Percentiles rank a stretch among this genome's conserved stretches.
Evolutionary conservation across 2,329 filamentous ascomycete species (phyloP).

Genomic region (Sclerotiophoma versabilis): DNA sequence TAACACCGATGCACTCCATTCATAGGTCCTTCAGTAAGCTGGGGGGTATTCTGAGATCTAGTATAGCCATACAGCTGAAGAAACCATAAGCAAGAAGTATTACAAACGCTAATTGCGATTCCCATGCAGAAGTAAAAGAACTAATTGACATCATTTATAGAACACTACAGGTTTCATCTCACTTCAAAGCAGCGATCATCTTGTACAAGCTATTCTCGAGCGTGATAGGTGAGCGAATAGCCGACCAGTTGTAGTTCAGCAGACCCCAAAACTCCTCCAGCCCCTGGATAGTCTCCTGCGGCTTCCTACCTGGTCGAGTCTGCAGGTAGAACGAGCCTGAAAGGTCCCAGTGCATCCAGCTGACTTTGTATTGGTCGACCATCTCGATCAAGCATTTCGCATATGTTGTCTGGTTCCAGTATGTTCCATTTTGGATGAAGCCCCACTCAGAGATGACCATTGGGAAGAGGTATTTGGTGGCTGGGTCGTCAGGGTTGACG

Average conservation of each 20-base stretch:
- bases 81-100: too few relatives aligned
- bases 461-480: conserved; percentile 40
- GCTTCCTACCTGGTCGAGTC: conserved; percentile 44
- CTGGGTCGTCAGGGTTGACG: conserved; percentile 37
- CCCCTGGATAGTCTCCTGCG: conserved; percentile 32
- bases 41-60: too few relatives aligned
- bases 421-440: conserved; percentile 41
- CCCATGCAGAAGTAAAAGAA: too few relatives aligned
- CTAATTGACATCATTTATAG: too few relatives aligned
- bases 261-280: conserved; percentile 43
- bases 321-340: conserved; percentile 48
- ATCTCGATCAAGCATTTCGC: conserved; percentile 42
- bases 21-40: too few relatives aligned
- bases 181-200: conserved; percentile 39
- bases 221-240: conserved; percentile 36
- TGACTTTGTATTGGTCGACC: conserved; percentile 40
- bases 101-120: too few relatives aligned
- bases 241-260: conserved; percentile 40
- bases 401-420: conserved; percentile 46
- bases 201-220: conserved; percentile 43
- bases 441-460: conserved; percentile 46
- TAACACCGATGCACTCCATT: too few relatives aligned
- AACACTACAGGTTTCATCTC: background rate
- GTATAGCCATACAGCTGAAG: too few relatives aligned
- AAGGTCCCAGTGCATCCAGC: conserved; percentile 44